Percentiles rank a stretch among this genome's conserved stretches.
Conservation (phyloP, 148 eudicot genomes). For the Rhododendron griersonianum region DNA sequence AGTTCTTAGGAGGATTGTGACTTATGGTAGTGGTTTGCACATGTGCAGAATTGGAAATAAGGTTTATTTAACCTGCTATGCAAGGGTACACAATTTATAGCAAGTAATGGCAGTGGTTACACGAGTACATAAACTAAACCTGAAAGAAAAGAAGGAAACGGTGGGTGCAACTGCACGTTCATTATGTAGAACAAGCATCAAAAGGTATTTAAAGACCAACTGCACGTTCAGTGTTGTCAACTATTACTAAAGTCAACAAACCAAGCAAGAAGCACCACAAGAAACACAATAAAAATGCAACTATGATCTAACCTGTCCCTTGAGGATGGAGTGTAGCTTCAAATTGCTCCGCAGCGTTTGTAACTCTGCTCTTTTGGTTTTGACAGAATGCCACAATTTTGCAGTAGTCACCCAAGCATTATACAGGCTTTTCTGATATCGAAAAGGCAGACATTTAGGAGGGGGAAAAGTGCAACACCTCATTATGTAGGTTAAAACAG, state of each 20-base stretch:
- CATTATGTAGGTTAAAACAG: background rate
- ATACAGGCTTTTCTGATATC: slow-evolving; percentile 61
- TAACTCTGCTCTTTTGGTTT: slow-evolving; percentile 50
- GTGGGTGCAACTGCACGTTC: background rate
- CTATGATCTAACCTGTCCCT: slow-evolving; percentile 60
- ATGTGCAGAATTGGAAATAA: background rate
- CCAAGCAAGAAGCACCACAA: slow-evolving; percentile 1
- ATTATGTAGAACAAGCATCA: background rate
- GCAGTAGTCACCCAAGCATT: slow-evolving; percentile 62
- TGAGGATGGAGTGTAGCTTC: slow-evolving; percentile 61
- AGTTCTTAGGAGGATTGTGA: background rate
- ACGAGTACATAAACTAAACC: background rate
- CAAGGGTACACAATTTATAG: background rate
- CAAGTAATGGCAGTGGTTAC: background rate
- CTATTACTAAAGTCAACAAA: background rate
- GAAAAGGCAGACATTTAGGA: slow-evolving; percentile 20
- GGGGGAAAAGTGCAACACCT: background rate
- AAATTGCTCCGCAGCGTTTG: slow-evolving; percentile 52
- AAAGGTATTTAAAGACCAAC: background rate
- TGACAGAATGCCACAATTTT: slow-evolving; percentile 48
- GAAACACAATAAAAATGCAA: background rate
- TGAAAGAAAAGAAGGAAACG: background rate
- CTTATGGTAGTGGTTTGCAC: background rate
- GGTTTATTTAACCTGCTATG: background rate
- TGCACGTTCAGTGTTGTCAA: background rate